These are phyloP conservation scores for Aureobasidium sp. DNA, from an alignment of 2,329 filamentous ascomycete species.

Conservation along the genomic window DNA sequence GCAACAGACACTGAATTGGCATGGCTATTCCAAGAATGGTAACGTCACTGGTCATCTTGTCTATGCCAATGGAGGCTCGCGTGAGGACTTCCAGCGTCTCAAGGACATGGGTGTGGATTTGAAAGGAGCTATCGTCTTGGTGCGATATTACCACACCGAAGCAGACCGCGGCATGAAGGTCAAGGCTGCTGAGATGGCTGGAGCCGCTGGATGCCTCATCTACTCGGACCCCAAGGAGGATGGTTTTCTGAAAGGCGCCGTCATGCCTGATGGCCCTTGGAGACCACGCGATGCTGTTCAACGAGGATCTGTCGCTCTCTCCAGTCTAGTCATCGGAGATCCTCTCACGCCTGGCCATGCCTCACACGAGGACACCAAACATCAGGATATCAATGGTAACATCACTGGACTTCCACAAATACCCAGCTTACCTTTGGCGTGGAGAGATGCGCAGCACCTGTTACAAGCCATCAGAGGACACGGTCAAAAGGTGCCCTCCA, in stretches of 20 bases:
- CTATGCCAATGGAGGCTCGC: constrained; percentile 86
- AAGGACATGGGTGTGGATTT: constrained; percentile 65
- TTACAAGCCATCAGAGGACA: constrained; percentile 69
- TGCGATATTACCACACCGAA: constrained; percentile 71
- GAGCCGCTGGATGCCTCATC: constrained; percentile 79
- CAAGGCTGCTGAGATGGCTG: constrained; percentile 80
- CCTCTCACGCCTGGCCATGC: constrained; percentile 86
- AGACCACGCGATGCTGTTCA: constrained; percentile 79
- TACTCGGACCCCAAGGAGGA: constrained; percentile 88
- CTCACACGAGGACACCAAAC: constrained; percentile 56
- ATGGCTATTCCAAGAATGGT: constrained; percentile 80
- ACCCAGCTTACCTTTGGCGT: constrained; percentile 82
- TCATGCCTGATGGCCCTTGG: constrained; percentile 69
- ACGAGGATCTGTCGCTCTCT: constrained; percentile 71
- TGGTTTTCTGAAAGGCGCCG: constrained; percentile 65
- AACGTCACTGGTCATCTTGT: constrained; percentile 80
- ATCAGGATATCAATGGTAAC: constrained; percentile 58
- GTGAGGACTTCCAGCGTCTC: constrained; percentile 71
- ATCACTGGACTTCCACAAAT: constrained; percentile 65
- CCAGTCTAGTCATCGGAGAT: constrained; percentile 80
- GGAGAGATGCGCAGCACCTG: constrained; percentile 78
- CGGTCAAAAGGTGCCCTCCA: constrained; percentile 59
- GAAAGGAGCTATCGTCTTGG: constrained; percentile 74
- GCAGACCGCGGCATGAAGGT: constrained; percentile 72
- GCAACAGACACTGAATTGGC: constrained; percentile 71